Evolutionary conservation across 208 protist species (phyloP), one percentile per base, ranked within the genome.

Genomic region (Trichomonas vaginalis): DNA sequence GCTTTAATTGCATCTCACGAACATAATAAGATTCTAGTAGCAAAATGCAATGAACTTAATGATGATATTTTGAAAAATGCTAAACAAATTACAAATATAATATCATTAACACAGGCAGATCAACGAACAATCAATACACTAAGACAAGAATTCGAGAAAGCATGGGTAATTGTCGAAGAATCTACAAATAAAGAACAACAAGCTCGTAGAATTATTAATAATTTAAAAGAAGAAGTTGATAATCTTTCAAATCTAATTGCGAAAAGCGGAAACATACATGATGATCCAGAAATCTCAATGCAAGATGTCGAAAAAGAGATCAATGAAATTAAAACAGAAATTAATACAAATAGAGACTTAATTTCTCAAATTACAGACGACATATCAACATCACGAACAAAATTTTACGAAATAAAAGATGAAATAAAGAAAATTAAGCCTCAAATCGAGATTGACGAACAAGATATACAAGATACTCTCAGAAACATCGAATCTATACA

Each of bases 91-190:
- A 97, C 99, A 70, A 98, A 98, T 14, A 98, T 98, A 17, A 97
- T 99, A 87, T 97, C 98, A 96, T 97, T 99, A 0, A 98, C 98
- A 21, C 97, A 98, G 83, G 98, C 99, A 96, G 98, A 99, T 96
- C 98, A 99, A 96, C 98, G 98, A 70, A 98, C 98, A 10, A 99
- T 99, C 90, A 96, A 96, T 0, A 96, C 96, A 21, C 97, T 99
- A 47, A 98, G 98, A 49, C 15, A 39, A 42, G 96, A 97, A 95
- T 96, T 97, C 83, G 96, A 97, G 49, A 97, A 98, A 96, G 98
- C 98, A 15, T 99, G 98, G 98, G 98, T 99, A 95, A 98, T 99
- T 97, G 98, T 99, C 0, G 98, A 99, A 95, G 97, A 97, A 46
- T 98, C 98, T n/a, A 98, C 99, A 96, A 97, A 98, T 95, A 98